These are phyloP conservation scores for Epichloe typhina DNA, from an alignment of 2,329 filamentous ascomycete genomes.

Conservation along the genomic window DNA sequence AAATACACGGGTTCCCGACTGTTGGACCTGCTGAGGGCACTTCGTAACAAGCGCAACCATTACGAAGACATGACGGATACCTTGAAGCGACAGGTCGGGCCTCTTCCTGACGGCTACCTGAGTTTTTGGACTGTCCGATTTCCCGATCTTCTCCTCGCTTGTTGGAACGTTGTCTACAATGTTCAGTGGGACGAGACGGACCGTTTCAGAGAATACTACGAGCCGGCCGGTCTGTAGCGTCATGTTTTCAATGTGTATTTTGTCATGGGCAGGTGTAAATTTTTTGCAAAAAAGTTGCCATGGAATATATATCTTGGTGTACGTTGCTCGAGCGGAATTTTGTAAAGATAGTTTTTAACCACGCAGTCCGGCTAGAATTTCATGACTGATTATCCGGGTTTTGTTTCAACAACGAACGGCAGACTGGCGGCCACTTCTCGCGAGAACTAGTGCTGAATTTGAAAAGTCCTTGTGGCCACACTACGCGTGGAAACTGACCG, in stretches of 20 bases:
- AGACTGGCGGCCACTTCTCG: too few species aligned
- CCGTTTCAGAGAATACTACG: conserved; percentile 61
- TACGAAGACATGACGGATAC: conserved; percentile 89
- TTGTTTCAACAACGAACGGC: too few species aligned
- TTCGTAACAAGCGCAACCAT: conserved; percentile 94
- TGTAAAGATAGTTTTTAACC: too few species aligned
- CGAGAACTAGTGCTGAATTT: too few species aligned
- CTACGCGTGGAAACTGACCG: too few species aligned
- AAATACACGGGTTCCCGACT: conserved; percentile 81
- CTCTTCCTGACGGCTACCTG: conserved; percentile 68
- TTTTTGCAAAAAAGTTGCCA: too few species aligned
- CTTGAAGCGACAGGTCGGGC: conserved; percentile 56
- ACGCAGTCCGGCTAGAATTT: too few species aligned
- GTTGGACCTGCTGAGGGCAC: conserved; percentile 73
- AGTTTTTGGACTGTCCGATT: conserved; percentile 74
- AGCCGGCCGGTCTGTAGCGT: conserved; percentile 26
- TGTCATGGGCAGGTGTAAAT: background rate
- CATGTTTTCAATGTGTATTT: background rate
- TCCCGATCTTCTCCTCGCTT: conserved; percentile 63
- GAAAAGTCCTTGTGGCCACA: too few species aligned
- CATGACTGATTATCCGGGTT: too few species aligned
- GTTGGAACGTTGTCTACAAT: conserved; percentile 61
- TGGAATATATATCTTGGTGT: too few species aligned
- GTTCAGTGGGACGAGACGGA: conserved; percentile 49
- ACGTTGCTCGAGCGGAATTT: too few species aligned